Base-by-base conservation (phyloP, 2,329 filamentous ascomycete genomes). In the Pseudocercospora cruenta region DNA sequence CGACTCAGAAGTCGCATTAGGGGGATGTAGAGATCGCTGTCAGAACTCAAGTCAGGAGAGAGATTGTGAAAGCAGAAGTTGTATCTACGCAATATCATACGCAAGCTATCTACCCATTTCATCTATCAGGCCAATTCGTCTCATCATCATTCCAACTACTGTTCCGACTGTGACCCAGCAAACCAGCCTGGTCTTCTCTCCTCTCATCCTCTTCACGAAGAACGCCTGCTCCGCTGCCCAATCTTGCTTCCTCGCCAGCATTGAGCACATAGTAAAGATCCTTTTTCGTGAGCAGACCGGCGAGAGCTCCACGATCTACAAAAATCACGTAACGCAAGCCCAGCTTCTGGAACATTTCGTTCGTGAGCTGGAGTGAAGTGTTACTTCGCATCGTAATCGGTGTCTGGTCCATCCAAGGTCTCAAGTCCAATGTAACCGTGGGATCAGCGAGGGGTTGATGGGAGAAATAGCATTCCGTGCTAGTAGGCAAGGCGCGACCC, bases 371-470 rank as follows among this genome's bases (percentile, higher is more conserved):
- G 67, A 99, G 88, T 66, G 85, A 90, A 16, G 89, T 89, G 69
- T 89, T 87, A 22, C 88, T 89, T 49, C 93, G 91, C 19, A 98
- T 84, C 0, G 95, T 98, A 55, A 99, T 91, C 0, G 95, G 95
- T 0, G 95, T 99, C 79, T 97, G 94, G 78, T 99, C 95, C 93
- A 99, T 97, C 95, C 95, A 99, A 2, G 94, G 94, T 7, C 94
- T 85, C 10, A 99, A 85, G 79, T 99, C 95, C 45, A 99, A 87
- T 0, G 90, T 93, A 16, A 88, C 85, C 21, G 86, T 83, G 0
- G 92, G 91, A 74, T 96, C 92, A 0, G 91, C 90, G 62, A 94
- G 88, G 2, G 91, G 90, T 75, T 94, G 91, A 76, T 96, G 92
- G 0, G 88, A 86, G 80, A 99, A 97, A 79, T 91, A 93, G 51